Base-by-base conservation (phyloP, 768 basidiomycete genomes). In the Psilocybe tampanensis region DNA sequence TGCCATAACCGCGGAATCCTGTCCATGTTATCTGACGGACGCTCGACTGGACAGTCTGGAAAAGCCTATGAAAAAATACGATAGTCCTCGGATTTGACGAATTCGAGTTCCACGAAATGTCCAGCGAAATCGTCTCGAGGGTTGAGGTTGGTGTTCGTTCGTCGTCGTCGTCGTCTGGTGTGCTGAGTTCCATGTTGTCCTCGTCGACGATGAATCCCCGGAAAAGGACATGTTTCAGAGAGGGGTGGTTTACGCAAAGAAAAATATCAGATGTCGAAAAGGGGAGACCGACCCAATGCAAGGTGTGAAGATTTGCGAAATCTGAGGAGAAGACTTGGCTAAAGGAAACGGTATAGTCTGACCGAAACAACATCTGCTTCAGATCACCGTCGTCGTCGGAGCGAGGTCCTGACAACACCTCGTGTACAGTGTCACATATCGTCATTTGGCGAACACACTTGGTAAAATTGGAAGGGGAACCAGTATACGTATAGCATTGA, bases 301-400 rank as follows among this genome's bases (percentile, higher is more conserved):
- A 45, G 5, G 68, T 60, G 26, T 66, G 60, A n/a, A 73, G 60
- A 52, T 73, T 72, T 8, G 62, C 55, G 21, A 70, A 51, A 8
- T 60, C 54, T 11, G 24, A 22, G 29, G 55, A 42, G 21, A 70
- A 43, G n/a, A 61, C 36, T 8, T 55, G 22, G 21, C 47, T 61
- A 64, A 52, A 24, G 41, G 44, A 7, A 1, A 18, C 8, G 45
- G 21, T 12, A 3, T 24, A 3, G 17, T 21, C 21, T 15, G 1
- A 15, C 15, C 9, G 47, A 13, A 50, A 19, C 15, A 41, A 18
- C 6, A 21, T 32, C 0, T 23, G 34, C n/a, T 9, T 9, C 29
- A 9, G 9, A 29, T 29, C 4, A 29, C 29, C 9, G 4, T 29
- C 36, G 7, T n/a, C n/a, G n/a, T n/a, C n/a, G n/a, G n/a, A n/a